Base-by-base conservation (phyloP, 441 rosid genomes). In the Dalechampia spathulata region DNA sequence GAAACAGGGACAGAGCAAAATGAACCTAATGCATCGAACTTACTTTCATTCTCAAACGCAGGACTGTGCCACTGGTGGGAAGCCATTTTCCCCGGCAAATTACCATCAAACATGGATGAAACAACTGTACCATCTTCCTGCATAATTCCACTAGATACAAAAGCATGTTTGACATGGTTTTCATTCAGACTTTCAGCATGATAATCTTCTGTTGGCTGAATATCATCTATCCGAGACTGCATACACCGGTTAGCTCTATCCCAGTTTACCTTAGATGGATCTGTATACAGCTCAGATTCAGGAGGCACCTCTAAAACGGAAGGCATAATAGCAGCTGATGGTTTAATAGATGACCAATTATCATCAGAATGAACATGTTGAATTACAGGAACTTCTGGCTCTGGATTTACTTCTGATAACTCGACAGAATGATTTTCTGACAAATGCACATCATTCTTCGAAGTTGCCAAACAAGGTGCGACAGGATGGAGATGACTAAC, bases 291-390 rank as follows among this genome's bases (percentile, higher is more conserved):
- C 66, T 86, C 90, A 26, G 85, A 56, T 49, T 82, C 86, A 57
- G 64, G 63, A 43, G 76, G 74, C 49, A 76, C 82, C 73, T 79
- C 86, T 37, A 78, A 56, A 62, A 72, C 58, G 63, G 89, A 76
- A 49, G 87, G 54, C 55, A 66, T 42, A 50, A 57, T 65, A 55
- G 75, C 70, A 57, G 72, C 71, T 51, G 75, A 36, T 57, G 86
- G 85, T 81, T 87, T 96, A 71, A 82, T 83, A 15, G 80, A 75
- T 11, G 99, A 95, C 99, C 99, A 93, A 43, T 93, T 97, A 62
- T 87, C 93, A 64, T 65, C 62, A 25, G 86, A 42, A 62, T 83
- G 72, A 48, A 55, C 70, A 68, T 72, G 75, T 37, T 77, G 83
- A 58, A 71, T 74, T 34, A 76, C 66, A 58, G 57, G 49, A 43